Conservation (phyloP, 805 yeast species). For the Torulaspora quercuum region DNA sequence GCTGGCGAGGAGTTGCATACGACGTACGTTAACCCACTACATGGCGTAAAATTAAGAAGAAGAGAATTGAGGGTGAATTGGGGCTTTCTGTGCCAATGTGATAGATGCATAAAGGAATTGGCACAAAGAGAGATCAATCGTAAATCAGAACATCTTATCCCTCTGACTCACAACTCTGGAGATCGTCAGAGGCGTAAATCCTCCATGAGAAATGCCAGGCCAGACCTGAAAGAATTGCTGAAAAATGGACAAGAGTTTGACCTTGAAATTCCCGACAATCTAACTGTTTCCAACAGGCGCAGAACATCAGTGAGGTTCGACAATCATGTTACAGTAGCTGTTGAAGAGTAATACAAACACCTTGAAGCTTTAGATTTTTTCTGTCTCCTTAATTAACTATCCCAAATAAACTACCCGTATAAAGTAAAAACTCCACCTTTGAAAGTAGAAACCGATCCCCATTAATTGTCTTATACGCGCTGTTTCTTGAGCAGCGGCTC, state of each 20-base stretch:
- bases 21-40: slow-evolving; percentile 65
- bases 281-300: slow-evolving; percentile 38
- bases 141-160: background rate
- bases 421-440: slow-evolving; percentile 1
- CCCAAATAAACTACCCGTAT: slow-evolving; percentile 8
- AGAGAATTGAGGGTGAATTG: slow-evolving; percentile 65
- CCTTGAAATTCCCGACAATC: slow-evolving; percentile 42
- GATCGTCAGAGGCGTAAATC: slow-evolving; percentile 29
- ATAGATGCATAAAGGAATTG: slow-evolving; percentile 58
- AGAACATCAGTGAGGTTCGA: slow-evolving; percentile 66
- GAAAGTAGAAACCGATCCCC: background rate
- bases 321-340: slow-evolving; percentile 55
- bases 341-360: slow-evolving; percentile 29
- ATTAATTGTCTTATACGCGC: too few species aligned
- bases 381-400: slow-evolving; percentile 4
- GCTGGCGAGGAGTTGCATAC: slow-evolving; percentile 67
- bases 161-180: slow-evolving; percentile 2
- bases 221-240: slow-evolving; percentile 49
- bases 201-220: slow-evolving; percentile 33
- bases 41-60: slow-evolving; percentile 59
- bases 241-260: slow-evolving; percentile 46
- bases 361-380: background rate
- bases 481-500: slow-evolving; percentile 22
- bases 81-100: slow-evolving; percentile 74
- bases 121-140: slow-evolving; percentile 6